Conservation (phyloP, 768 basidiomycete species). For the Cystobasidium tubakii region DNA sequence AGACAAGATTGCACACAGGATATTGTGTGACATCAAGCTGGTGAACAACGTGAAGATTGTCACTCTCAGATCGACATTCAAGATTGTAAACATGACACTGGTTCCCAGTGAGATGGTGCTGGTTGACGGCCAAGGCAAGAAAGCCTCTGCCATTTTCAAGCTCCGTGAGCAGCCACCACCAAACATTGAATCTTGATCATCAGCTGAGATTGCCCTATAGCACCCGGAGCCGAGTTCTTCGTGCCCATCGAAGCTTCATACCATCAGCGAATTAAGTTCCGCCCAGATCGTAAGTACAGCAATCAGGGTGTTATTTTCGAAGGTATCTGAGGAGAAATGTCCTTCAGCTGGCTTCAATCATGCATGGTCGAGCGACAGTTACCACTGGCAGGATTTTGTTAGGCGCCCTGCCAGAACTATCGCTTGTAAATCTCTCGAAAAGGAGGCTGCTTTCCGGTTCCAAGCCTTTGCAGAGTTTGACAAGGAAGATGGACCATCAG, state of each 20-base stretch:
- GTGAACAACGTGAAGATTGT: slow-evolving; percentile 89
- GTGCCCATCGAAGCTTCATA: slow-evolving; percentile 85
- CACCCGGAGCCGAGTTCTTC: slow-evolving; percentile 78
- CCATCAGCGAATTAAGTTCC: slow-evolving; percentile 70
- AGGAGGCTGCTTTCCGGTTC: slow-evolving; percentile 86
- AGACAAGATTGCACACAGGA: slow-evolving; percentile 64
- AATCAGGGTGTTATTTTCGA: too few relatives aligned
- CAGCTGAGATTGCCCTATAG: slow-evolving; percentile 47
- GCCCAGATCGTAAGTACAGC: slow-evolving; percentile 82
- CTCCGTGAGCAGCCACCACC: slow-evolving; percentile 65
- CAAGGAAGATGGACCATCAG: slow-evolving; percentile 55
- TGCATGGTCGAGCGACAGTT: slow-evolving; percentile 72
- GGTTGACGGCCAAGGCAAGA: slow-evolving; percentile 71
- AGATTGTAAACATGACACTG: slow-evolving; percentile 80
- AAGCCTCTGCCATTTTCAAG: slow-evolving; percentile 71
- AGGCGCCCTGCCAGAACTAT: slow-evolving; percentile 64
- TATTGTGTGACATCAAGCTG: slow-evolving; percentile 82
- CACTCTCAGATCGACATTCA: slow-evolving; percentile 84
- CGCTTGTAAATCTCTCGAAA: slow-evolving; percentile 70
- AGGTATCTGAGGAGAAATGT: not conserved
- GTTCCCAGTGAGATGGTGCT: slow-evolving; percentile 88
- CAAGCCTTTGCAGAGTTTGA: slow-evolving; percentile 85
- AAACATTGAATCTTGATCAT: too few relatives aligned
- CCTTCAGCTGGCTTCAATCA: slow-evolving; percentile 86
- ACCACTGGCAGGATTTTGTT: slow-evolving; percentile 84